Conservation (phyloP, 192 early-diverging fungal genomes). For the Gonapodya prolifera region DNA sequence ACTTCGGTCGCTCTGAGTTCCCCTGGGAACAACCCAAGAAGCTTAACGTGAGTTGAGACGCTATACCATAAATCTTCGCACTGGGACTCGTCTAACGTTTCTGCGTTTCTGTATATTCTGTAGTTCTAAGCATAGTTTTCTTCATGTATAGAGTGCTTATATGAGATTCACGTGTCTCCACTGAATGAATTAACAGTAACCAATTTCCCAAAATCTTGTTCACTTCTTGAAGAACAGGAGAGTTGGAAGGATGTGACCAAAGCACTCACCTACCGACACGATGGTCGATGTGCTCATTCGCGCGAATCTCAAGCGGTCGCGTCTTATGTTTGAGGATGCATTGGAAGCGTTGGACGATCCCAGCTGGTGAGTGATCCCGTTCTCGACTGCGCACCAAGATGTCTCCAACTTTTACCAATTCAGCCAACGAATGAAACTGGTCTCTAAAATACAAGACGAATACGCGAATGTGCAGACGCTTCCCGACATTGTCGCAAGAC, state of each 20-base stretch:
- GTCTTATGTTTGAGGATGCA: no score
- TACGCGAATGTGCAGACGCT: conserved; percentile 48
- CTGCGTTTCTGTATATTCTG: no score
- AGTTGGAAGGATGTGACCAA: neutral
- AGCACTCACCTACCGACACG: neutral
- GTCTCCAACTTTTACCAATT: no score
- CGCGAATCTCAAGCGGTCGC: neutral
- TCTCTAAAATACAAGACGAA: conserved; percentile 64
- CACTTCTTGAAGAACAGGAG: neutral
- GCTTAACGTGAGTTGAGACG: conserved; percentile 23
- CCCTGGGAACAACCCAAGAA: conserved; percentile 84
- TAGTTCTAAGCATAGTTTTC: no score
- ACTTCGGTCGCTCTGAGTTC: conserved; percentile 72
- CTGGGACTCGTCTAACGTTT: no score
- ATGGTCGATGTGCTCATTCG: neutral
- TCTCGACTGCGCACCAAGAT: no score
- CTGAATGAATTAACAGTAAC: no score
- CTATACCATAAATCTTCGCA: neutral
- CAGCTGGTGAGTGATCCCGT: no score
- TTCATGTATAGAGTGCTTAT: no score
- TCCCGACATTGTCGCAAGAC: conserved; percentile 38
- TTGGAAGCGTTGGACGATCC: no score
- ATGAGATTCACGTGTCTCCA: no score
- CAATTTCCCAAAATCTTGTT: no score
- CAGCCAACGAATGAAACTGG: conserved; percentile 53